Base-by-base conservation (phyloP, 2,329 filamentous ascomycete genomes). In the Aspergillus thermomutatus region DNA sequence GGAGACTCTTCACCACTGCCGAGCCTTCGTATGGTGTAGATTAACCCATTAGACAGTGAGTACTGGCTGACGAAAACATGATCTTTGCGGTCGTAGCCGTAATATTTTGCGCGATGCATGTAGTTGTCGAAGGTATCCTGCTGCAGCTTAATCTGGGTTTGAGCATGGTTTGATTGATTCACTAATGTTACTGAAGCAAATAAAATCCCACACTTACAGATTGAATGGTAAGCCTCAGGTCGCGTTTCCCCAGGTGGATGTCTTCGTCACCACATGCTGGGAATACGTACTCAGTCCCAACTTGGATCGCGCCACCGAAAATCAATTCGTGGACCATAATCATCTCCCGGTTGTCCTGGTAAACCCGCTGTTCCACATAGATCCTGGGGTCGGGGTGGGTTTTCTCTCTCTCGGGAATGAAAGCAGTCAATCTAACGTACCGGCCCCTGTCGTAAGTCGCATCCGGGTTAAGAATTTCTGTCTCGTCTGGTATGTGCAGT, bases 311-410 rank as follows among this genome's bases (percentile, higher is more conserved):
- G 21, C 40, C 57, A 4, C 54, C 52, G 52, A 63, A 58, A 4
- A 23, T 25, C 31, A 63, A 54, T 54, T 63, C 61, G 41, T 60
- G 60, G 23, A 62, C 21, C 37, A 60, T 48, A 19, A 59, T 48
- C 6, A 53, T 54, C 11, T 62, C 58, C 17, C 49, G 34, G 17
- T 50, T 47, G 11, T 27, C 49, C 25, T 57, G 43, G n/a, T 55
- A 57, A 28, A 62, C 48, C 10, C 49, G 54, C 43, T 63, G 61
- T 37, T 63, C 61, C 7, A 63, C 60, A 37, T 60, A 62, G 23
- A 62, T 56, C 34, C 34, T 60, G 2, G 61, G 57, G 26, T 62
- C 53, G 2, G 45, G 40, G 11, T 54, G 43, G 4, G 41, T 14
- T 53, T 57, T 50, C 11, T 60, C 55, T 1, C 40, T 17, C 49